Base-by-base conservation (phyloP, 2,329 filamentous ascomycete species). In the Claviceps africana region DNA sequence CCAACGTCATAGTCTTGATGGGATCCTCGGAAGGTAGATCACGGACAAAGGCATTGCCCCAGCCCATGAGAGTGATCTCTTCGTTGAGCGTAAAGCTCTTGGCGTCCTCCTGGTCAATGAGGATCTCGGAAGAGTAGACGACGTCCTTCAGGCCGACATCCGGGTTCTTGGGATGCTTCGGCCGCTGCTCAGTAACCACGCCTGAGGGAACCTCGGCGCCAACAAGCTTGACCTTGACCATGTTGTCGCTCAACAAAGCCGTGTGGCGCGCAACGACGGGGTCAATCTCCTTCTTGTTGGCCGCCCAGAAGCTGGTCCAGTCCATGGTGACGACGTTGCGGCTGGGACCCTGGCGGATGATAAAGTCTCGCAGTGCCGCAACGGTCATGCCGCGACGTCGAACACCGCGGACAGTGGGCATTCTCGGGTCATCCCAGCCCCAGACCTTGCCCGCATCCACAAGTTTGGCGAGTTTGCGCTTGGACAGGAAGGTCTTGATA, bases 11-110 rank as follows among this genome's bases (percentile, higher is more conserved):
- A 37, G 71, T 73, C 13, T 82, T 84, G 61, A 95, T 82, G 47
- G 79, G 72, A 11, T 74, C 74, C 19, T 69, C 67, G 31, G 71
- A 68, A 47, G 78, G 73, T 56, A 88, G 80, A 54, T 82, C 80
- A 52, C 82, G 79, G 25, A 93, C 85, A 58, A 89, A 79, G 13
- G 86, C 88, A 62, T 95, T 94, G 60, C 91, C 93, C 91, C 91
- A 97, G 67, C 86, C 86, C 91, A 96, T 96, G 43, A 96, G 76
- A 0, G 91, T 96, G 61, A 97, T 87, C 68, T 96, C 90, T 72
- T 97, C 91, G 63, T 85, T 83, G 55, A 85, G 76, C 60, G 81
- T 85, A 70, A 96, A 94, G 28, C 78, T 78, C 65, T 84, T 83
- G 56, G 85, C 88, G 61, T 97, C 91, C 46, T 77, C 85, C 69